Percentiles rank a stretch among this genome's conserved stretches.
Conservation (phyloP, 2,329 filamentous ascomycete species). For the Orbilia oligospora region DNA sequence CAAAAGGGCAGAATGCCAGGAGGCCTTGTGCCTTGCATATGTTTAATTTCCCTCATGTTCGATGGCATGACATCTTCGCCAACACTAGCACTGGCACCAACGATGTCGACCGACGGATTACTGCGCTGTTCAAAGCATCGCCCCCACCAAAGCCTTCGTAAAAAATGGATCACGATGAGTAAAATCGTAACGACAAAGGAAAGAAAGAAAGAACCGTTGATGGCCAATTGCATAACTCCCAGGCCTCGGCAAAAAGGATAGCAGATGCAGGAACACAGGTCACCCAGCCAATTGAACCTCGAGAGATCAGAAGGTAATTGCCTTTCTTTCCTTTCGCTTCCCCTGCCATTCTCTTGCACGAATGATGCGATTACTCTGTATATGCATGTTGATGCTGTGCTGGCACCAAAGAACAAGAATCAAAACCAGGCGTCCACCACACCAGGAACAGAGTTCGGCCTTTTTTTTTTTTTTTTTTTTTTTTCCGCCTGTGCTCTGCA, state of each 20-base stretch:
- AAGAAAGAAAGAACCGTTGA: slow-evolving; percentile 21
- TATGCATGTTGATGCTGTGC: slow-evolving; percentile 39
- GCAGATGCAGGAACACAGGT: slow-evolving; percentile 46
- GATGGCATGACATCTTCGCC: slow-evolving; percentile 25
- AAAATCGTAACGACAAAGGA: slow-evolving; percentile 42
- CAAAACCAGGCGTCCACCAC: slow-evolving; percentile 27
- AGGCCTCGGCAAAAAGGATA: slow-evolving; percentile 11
- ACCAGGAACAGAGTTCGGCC: slow-evolving; percentile 32
- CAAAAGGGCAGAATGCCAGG: slow-evolving; percentile 32
- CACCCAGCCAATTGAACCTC: slow-evolving; percentile 32
- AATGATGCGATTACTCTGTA: slow-evolving; percentile 36
- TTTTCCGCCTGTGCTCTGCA: slow-evolving; percentile 21
- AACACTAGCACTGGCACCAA: background rate
- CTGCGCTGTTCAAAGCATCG: slow-evolving; percentile 31
- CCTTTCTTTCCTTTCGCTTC: slow-evolving; percentile 26
- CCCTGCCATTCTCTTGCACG: slow-evolving; percentile 35
- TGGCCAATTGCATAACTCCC: slow-evolving; percentile 21
- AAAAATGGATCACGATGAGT: slow-evolving; percentile 9
- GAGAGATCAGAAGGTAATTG: slow-evolving; percentile 38
- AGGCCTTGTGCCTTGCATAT: slow-evolving; percentile 44
- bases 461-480: slow-evolving; percentile 26
- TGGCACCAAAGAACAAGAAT: slow-evolving; percentile 45
- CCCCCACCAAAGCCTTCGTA: slow-evolving; percentile 20
- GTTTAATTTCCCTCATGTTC: slow-evolving; percentile 41
- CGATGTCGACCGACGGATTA: background rate